phyloP scores from a whole-genome alignment of 2,329 filamentous ascomycete species.

The Penicillium sp. region DNA sequence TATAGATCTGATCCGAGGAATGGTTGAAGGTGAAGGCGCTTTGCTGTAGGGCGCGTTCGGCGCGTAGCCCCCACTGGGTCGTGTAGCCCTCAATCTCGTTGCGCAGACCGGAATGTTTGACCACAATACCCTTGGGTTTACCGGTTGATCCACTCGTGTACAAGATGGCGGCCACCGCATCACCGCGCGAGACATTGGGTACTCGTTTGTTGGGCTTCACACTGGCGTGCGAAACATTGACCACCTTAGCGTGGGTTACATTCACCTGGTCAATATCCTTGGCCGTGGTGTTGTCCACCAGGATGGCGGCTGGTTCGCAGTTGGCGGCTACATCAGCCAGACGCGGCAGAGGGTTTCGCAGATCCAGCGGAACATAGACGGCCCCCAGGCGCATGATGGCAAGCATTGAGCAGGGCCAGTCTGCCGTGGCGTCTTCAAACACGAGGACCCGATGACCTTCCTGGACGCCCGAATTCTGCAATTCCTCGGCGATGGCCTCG shows the following conservation, averaged over 20 bases:
- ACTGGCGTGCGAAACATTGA: too few relatives aligned
- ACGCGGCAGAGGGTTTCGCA: neutral
- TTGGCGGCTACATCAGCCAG: neutral
- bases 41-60: constrained; percentile 7
- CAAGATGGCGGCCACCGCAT: neutral
- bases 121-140: neutral
- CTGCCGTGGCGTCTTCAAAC: neutral
- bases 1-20: constrained; percentile 8
- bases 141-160: neutral
- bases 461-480: too few relatives aligned
- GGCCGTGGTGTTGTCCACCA: too few relatives aligned
- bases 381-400: too few relatives aligned
- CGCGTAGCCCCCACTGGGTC: neutral
- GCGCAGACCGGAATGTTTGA: constrained; percentile 2
- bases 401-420: too few relatives aligned
- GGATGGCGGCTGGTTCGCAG: neutral
- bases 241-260: too few relatives aligned
- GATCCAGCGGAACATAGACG: neutral
- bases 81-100: neutral
- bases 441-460: neutral
- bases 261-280: too few relatives aligned
- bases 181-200: too few relatives aligned
- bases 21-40: constrained; percentile 9
- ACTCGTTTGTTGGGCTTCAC: too few relatives aligned
- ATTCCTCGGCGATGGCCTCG: neutral